A percentile compares a stretch with the other conserved stretches of the same genome.
Conservation (phyloP, 2,329 filamentous ascomycete species). For the Alternaria tenuissima region DNA sequence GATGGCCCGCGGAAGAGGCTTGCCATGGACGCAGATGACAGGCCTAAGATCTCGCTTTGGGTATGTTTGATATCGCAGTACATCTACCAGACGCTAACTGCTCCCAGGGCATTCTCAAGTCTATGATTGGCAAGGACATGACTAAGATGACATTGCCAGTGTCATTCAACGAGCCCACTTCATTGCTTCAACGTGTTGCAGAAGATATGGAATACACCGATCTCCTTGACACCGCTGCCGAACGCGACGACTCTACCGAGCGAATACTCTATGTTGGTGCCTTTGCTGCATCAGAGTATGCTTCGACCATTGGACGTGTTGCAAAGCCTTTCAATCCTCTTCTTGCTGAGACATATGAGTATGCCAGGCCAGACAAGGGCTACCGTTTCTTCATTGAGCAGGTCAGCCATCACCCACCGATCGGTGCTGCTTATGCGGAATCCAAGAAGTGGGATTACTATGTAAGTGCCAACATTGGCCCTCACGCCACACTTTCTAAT, state of each 20-base stretch:
- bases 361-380: slow-evolving; percentile 92
- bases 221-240: slow-evolving; percentile 86
- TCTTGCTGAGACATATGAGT: slow-evolving; percentile 95
- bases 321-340: slow-evolving; percentile 98
- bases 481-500: slow-evolving; percentile 21
- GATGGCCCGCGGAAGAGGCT: slow-evolving; percentile 81
- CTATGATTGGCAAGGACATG: slow-evolving; percentile 99
- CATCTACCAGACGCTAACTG: slow-evolving; percentile 32
- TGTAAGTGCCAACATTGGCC: slow-evolving; percentile 51
- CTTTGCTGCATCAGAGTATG: slow-evolving; percentile 95
- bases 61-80: slow-evolving; percentile 57
- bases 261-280: slow-evolving; percentile 93
- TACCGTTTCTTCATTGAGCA: slow-evolving; percentile 99
- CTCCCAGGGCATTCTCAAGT: slow-evolving; percentile 87
- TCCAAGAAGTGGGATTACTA: slow-evolving; percentile 95
- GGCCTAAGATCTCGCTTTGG: slow-evolving; percentile 95
- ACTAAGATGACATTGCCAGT: slow-evolving; percentile 99
- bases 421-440: slow-evolving; percentile 93
- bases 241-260: slow-evolving; percentile 85
- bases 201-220: slow-evolving; percentile 99
- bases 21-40: slow-evolving; percentile 89
- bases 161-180: slow-evolving; percentile 98
- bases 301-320: slow-evolving; percentile 93
- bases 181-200: slow-evolving; percentile 89
- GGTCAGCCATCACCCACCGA: slow-evolving; percentile 94